phyloP scores from a whole-genome alignment of 2,329 filamentous ascomycete species.

The Neofusicoccum sp. region DNA sequence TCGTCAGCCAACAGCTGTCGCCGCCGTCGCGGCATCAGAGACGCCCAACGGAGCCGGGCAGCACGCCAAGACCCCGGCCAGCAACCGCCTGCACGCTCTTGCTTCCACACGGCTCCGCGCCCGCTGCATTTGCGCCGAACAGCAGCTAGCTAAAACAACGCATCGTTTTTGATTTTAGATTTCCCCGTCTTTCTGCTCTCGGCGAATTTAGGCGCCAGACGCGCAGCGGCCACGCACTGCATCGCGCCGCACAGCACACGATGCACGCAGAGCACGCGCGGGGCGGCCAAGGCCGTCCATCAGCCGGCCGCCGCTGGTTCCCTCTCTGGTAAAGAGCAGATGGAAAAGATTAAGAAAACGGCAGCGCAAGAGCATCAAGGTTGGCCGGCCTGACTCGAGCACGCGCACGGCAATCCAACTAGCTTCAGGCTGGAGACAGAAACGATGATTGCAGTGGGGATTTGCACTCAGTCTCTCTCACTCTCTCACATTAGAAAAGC shows the following conservation, averaged over 20 bases:
- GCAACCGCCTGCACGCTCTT: neutral
- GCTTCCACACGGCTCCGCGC: too few species aligned
- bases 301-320: neutral
- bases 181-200: neutral
- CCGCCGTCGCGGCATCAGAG: neutral
- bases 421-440: too few species aligned
- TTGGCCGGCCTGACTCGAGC: too few species aligned
- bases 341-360: conserved; percentile 28
- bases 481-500: conserved; percentile 17
- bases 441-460: too few species aligned
- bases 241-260: neutral
- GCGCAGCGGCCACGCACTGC: neutral
- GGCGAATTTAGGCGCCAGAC: neutral
- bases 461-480: too few species aligned
- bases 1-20: neutral
- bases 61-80: neutral
- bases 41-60: neutral
- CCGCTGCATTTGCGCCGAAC: neutral
- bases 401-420: too few species aligned
- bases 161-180: neutral
- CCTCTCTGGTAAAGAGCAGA: conserved; percentile 21
- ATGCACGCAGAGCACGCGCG: neutral
- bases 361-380: conserved; percentile 26
- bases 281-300: conserved; percentile 1
- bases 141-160: neutral